Conservation (phyloP, 441 rosid species). For the Arabidopsis hybrid region DNA sequence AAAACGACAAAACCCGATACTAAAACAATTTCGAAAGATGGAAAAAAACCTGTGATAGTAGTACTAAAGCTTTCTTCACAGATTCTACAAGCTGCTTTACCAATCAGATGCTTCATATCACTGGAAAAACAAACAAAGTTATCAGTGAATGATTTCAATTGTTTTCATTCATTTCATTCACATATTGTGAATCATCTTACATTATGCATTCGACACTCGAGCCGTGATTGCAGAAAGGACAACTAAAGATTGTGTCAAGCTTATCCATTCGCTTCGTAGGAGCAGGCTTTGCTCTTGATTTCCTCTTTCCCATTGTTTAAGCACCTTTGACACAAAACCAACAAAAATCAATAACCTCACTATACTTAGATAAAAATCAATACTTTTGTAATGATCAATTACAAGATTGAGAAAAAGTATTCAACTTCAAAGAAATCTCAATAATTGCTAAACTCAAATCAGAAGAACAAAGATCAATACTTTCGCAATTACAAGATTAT, state of each 20-base stretch:
- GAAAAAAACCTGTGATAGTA: constrained; percentile 55
- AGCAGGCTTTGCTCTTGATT: constrained; percentile 89
- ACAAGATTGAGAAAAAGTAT: background rate
- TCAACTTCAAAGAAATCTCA: constrained; percentile 12
- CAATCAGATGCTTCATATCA: constrained; percentile 62
- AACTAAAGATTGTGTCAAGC: constrained; percentile 93
- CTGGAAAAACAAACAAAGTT: constrained; percentile 37
- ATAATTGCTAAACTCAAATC: background rate
- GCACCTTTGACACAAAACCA: no score
- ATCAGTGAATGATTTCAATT: background rate
- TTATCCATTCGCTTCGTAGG: constrained; percentile 87
- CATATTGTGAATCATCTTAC: constrained; percentile 49
- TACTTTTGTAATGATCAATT: background rate
- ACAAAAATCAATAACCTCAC: no score
- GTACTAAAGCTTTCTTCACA: constrained; percentile 68
- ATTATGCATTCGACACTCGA: constrained; percentile 87
- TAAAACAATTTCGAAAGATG: background rate
- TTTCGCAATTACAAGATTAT: background rate
- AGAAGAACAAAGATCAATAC: constrained; percentile 1
- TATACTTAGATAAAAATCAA: background rate
- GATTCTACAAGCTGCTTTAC: constrained; percentile 58
- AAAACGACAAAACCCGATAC: background rate
- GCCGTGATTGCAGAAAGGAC: constrained; percentile 98
- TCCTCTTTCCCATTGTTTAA: constrained; percentile 85
- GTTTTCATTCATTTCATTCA: background rate